phyloP scores from a whole-genome alignment of 1,284 basidiomycete genomes.

The Erythrobasidium hasegawianum region DNA sequence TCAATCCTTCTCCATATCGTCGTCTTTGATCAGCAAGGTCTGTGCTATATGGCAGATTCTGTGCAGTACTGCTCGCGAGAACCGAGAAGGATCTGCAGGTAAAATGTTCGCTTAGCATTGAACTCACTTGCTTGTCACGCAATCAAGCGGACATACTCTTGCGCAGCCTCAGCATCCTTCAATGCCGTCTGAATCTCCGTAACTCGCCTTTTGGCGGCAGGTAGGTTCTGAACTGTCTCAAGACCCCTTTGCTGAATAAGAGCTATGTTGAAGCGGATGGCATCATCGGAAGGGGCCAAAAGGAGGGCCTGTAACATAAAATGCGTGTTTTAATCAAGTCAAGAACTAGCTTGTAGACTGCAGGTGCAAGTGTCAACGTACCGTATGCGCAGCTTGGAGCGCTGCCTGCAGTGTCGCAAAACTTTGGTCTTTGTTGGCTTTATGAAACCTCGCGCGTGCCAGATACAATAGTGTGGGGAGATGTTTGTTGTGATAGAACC shows the following conservation, averaged over 20 bases:
- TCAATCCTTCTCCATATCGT: constrained; percentile 78
- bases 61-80: constrained; percentile 67
- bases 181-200: constrained; percentile 73
- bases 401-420: constrained; percentile 73
- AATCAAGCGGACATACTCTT: constrained; percentile 60
- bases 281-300: constrained; percentile 77
- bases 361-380: constrained; percentile 48
- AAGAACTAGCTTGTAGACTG: too few relatives aligned
- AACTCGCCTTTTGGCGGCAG: constrained; percentile 68
- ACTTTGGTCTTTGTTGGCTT: constrained; percentile 79
- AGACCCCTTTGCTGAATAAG: constrained; percentile 94
- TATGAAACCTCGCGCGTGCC: constrained; percentile 84
- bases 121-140: background rate
- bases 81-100: constrained; percentile 68
- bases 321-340: too few relatives aligned
- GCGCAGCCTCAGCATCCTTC: constrained; percentile 77
- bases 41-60: constrained; percentile 71
- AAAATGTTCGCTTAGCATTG: background rate
- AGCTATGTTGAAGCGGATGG: constrained; percentile 85
- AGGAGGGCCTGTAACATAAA: constrained; percentile 85
- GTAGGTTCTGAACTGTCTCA: constrained; percentile 73
- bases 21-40: constrained; percentile 83
- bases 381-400: constrained; percentile 71
- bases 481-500: constrained; percentile 67
- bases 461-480: constrained; percentile 73